phyloP scores from a whole-genome alignment of 345 rosid species.

The Aegle marmelos region DNA sequence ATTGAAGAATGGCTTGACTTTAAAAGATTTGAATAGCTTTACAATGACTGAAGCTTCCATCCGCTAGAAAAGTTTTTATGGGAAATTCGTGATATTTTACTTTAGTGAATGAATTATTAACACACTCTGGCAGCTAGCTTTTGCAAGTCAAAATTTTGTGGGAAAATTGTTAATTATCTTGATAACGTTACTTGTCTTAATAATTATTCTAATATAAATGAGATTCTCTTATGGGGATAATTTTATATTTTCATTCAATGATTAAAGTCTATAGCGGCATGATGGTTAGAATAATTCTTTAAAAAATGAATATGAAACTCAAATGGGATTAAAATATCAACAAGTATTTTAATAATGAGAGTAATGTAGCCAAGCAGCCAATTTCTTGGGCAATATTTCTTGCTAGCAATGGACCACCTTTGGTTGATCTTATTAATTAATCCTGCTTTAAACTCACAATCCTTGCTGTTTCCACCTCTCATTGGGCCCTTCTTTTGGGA shows the following conservation, averaged over 20 bases:
- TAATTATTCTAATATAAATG: neutral
- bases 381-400: neutral
- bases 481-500: slow-evolving; percentile 15
- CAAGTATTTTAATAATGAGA: neutral
- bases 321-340: slow-evolving; percentile 10
- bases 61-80: neutral
- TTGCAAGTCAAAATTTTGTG: neutral
- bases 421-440: slow-evolving; percentile 4
- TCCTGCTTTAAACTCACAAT: neutral
- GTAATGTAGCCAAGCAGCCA: neutral
- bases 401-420: slow-evolving; percentile 18
- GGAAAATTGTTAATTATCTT: neutral
- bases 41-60: neutral
- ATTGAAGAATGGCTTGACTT: neutral
- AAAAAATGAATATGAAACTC: slow-evolving; percentile 20
- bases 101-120: neutral
- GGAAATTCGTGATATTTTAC: neutral
- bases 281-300: slow-evolving; percentile 21
- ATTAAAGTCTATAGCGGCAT: slow-evolving; percentile 29
- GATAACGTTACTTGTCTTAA: neutral
- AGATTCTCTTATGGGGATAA: slow-evolving; percentile 10
- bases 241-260: slow-evolving; percentile 26
- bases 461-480: slow-evolving; percentile 29
- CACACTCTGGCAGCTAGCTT: neutral
- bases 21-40: too few species aligned